Base-by-base conservation (phyloP, 441 rosid species). In the Pelargonium fulgidum region DNA sequence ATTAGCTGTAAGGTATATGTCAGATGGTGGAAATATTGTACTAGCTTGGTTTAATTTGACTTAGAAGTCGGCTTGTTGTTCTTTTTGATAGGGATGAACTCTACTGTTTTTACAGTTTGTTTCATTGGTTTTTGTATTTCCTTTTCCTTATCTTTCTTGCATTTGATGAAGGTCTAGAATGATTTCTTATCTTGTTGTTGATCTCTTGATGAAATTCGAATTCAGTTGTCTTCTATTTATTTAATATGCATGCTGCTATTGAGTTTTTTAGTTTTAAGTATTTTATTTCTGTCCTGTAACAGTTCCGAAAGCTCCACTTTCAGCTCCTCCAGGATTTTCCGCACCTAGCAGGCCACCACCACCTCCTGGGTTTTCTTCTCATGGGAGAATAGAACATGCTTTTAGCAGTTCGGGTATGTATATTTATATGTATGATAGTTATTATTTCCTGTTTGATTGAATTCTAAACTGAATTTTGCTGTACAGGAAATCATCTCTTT, bases 251-350 rank as follows among this genome's bases (percentile, higher is more conserved):
- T 48, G 20, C 42, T 39, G 42, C 42, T 16, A 59, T 42, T 45
- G 50, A 19, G 47, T 68, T 12, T 22, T 36, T 5, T 0, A 24
- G 22, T 33, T 24, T 24, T 65, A 48, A 26, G 12, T 13, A 64
- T n/a, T 54, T 63, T 73, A 17, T 20, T 39, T 69, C 20, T 74
- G 64, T 65, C 62, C 54, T 76, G 69, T 58, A 78, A 75, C 79
- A 77, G 73, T 72, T 75, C 76, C 84, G 72, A 82, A 81, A 75
- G 48, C 70, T 70, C 74, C 77, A 45, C 73, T 76, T 70, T 70
- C 83, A 56, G 74, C 77, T 17, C 87, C 87, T 41, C 87, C 86
- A 33, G 89, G 86, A 69, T 85, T 84, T 76, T 74, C 84, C 52
- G 82, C 56, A 45, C 79, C 77, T 42, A 78, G 70, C 62, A 81